Evolutionary conservation across 2,329 filamentous ascomycete species (phyloP), one percentile per base, ranked within the genome.

Genomic region (Sclerotinia glacialis): DNA sequence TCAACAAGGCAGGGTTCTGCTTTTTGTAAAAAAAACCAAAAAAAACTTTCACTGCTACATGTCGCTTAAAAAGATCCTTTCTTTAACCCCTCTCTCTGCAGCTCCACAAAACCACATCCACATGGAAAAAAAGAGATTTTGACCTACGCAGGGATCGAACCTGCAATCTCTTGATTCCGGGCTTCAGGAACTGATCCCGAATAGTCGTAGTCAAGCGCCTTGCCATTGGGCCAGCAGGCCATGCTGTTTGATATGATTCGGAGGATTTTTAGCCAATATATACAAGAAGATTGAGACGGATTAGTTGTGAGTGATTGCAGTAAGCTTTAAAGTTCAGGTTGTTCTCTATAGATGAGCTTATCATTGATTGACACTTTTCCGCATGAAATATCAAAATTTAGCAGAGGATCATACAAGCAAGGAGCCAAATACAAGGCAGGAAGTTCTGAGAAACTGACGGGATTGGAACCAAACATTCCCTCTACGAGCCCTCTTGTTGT

Each of bases 181-280:
- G 3, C n/a, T 23, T n/a, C 5, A 8, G 52, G 42, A 23, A 11
- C 0, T 0, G 12, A 9, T 12, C 21, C 42, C 23, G 16, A 16
- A 4, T 23, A 28, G 21, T 78, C 79, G 79, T 80, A 80, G 79
- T 80, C 79, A 80, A 79, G 77, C 79, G 79, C 79, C 78, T 80
- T 80, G 75, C 79, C 79, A 80, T 80, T 80, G 78, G 78, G 78
- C 78, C 78, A 79, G 62, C 62, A 65, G 62, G 62, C 62, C 62
- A 3, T 26, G 2, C 3, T 21, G 3, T 26, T 34, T 54, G 9
- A 34, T n/a, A 7, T 0, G 5, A 1, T 0, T 0, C 0, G 0
- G 1, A 1, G 9, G 2, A 3, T 6, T 34, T 14, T 40, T 9
- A n/a, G 9, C 7, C 1, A 14, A 34, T 34, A 34, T 53, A n/a